These are phyloP conservation scores for Aspergillus pseudoglaucus DNA, from an alignment of 2,329 filamentous ascomycete genomes.

Conservation along the genomic window DNA sequence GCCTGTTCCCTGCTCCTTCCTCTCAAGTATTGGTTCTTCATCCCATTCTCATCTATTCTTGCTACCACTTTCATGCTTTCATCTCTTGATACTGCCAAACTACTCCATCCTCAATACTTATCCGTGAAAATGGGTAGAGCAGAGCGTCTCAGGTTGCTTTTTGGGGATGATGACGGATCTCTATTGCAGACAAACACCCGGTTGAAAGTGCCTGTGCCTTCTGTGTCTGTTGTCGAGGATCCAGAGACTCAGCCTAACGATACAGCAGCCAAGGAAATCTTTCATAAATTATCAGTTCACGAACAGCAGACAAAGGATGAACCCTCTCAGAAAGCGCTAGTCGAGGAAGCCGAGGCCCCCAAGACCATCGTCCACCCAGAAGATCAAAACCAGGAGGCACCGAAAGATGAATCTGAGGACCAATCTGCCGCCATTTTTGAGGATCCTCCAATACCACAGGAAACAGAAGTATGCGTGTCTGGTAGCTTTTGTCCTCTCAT, in stretches of 20 bases:
- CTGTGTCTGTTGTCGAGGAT: not conserved
- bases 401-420: no score
- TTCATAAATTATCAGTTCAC: not conserved
- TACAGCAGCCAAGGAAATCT: not conserved
- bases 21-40: not conserved
- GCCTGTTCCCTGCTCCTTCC: not conserved
- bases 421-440: not conserved
- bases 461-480: slow-evolving; percentile 3
- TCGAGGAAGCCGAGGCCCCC: not conserved
- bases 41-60: not conserved
- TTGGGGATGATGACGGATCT: slow-evolving; percentile 16
- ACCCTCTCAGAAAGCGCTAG: not conserved
- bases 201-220: slow-evolving; percentile 4
- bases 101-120: not conserved
- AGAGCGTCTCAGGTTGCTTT: slow-evolving; percentile 24
- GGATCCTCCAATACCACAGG: not conserved
- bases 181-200: slow-evolving; percentile 18
- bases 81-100: not conserved
- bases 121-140: slow-evolving; percentile 15
- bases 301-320: not conserved
- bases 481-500: slow-evolving; percentile 34
- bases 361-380: no score
- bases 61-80: not conserved
- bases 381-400: no score
- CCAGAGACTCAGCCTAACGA: not conserved